A percentile compares a stretch with the other conserved stretches of the same genome.
Evolutionary conservation across 2,329 filamentous ascomycete species (phyloP).

Genomic region (Xylariomycetidae sp.): DNA sequence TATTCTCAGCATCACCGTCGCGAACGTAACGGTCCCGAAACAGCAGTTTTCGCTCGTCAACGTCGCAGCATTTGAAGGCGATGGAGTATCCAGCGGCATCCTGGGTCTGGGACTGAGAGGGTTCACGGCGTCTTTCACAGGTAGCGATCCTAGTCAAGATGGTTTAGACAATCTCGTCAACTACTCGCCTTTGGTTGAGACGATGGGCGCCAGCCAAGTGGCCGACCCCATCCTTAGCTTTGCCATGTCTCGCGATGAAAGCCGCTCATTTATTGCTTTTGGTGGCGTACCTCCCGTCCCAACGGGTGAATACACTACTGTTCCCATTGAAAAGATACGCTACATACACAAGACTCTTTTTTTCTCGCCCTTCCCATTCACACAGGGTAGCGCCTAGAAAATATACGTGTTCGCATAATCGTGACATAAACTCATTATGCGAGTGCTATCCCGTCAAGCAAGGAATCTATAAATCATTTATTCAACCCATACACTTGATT

Average conservation of each 20-base stretch:
- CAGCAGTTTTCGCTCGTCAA: slow-evolving; percentile 29
- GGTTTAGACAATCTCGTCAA: slow-evolving; percentile 14
- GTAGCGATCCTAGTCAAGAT: slow-evolving; percentile 15
- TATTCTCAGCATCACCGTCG: slow-evolving; percentile 21
- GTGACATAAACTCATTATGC: too few relatives aligned
- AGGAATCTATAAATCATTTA: too few relatives aligned
- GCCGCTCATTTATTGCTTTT: slow-evolving; percentile 27
- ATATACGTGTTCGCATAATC: too few relatives aligned
- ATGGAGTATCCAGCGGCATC: slow-evolving; percentile 27
- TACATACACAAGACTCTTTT: too few relatives aligned
- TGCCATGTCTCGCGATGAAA: slow-evolving; percentile 26
- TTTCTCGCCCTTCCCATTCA: too few relatives aligned
- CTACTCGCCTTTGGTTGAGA: slow-evolving; percentile 26
- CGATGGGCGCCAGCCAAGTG: slow-evolving; percentile 16
- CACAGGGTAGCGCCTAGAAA: too few relatives aligned
- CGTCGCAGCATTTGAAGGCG: slow-evolving; percentile 24
- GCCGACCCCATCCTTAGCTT: slow-evolving; percentile 24
- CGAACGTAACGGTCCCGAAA: slow-evolving; percentile 22
- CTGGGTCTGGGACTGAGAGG: slow-evolving; percentile 27
- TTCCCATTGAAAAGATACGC: slow-evolving; percentile 23
- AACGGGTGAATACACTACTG: slow-evolving; percentile 21
- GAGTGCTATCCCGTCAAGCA: too few relatives aligned
- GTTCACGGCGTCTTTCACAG: slow-evolving; percentile 23
- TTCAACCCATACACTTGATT: too few relatives aligned
- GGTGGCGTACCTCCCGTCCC: slow-evolving; percentile 28